Base-by-base conservation (phyloP, 164 flowering plant species). In the Vitis labrusca region DNA sequence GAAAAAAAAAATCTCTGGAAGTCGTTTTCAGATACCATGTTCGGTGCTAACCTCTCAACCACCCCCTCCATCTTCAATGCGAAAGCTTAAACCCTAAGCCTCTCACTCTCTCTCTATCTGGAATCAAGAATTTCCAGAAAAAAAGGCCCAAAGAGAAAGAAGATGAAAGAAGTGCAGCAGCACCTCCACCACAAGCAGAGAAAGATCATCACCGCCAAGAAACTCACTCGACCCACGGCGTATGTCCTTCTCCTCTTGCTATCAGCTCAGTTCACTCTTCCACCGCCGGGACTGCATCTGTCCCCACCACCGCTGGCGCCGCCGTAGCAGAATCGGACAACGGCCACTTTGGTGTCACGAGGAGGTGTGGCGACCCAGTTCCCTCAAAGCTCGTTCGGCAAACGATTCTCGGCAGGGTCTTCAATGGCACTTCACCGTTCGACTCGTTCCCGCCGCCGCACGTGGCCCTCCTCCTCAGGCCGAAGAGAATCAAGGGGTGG, bases 361-460 rank as follows among this genome's bases (percentile, higher is more conserved):
- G 82, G 17, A 77, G 17, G 23, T 91, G 93, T 67, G 79, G 70
- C 15, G 59, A 50, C 47, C 84, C 89, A 1, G 48, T 91, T 49
- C 77, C 80, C 0, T 61, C 85, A 1, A 27, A 80, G 12, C 73
- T 73, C 58, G 73, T 84, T 74, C 85, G 85, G 8, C 78, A 57
- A 59, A 80, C 81, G 17, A 61, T 91, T 49, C 72, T 91, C 9
- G 75, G 80, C 66, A 72, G 81, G 1, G 56, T 89, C 72, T 89
- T 72, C 79, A 83, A 85, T 69, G 85, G 82, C 37, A 75, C 82
- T n/a, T 83, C 88, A 3, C 93, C 93, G 0, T 91, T 65, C 78
- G 56, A 54, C 49, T 59, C 64, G 61, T 91, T 91, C 84, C 97
- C 93, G 0, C 92, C 93, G 1, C 32, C 82, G 5, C 84, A 88